These are phyloP conservation scores for Sarcodon sp. DNA, from an alignment of 768 basidiomycete species.

Conservation along the genomic window DNA sequence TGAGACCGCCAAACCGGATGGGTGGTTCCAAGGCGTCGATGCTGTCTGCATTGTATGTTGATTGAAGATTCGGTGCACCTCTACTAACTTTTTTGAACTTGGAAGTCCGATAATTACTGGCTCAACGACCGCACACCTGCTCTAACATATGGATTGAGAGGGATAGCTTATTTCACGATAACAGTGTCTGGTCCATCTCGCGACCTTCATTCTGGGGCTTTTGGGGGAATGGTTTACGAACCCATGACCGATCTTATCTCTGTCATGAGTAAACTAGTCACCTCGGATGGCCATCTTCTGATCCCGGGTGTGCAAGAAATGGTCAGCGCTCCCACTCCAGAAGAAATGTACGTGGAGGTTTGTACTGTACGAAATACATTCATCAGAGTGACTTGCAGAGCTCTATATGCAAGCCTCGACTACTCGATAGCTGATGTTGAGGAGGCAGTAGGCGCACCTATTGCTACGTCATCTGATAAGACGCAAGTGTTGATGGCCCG, in stretches of 20 bases:
- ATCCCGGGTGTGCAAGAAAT: constrained; percentile 83
- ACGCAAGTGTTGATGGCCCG: constrained; percentile 78
- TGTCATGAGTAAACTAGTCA: constrained; percentile 80
- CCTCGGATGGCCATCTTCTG: constrained; percentile 66
- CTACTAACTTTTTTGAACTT: constrained; percentile 1
- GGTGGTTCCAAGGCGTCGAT: constrained; percentile 82
- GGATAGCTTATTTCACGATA: constrained; percentile 77
- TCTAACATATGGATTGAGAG: constrained; percentile 82
- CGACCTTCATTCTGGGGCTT: constrained; percentile 86
- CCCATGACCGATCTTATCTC: constrained; percentile 90
- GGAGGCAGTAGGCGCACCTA: constrained; percentile 57
- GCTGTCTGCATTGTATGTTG: constrained; percentile 80
- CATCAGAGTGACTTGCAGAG: constrained; percentile 21
- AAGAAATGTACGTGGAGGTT: constrained; percentile 40
- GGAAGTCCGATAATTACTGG: constrained; percentile 93
- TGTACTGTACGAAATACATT: background rate
- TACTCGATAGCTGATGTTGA: constrained; percentile 66
- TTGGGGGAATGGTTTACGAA: constrained; percentile 72
- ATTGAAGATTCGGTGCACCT: background rate
- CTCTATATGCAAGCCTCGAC: constrained; percentile 63
- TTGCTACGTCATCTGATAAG: constrained; percentile 70
- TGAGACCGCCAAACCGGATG: constrained; percentile 49
- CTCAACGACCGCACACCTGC: constrained; percentile 69
- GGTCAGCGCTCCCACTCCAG: constrained; percentile 58
- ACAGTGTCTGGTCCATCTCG: constrained; percentile 72